Evolutionary conservation across 805 yeast genomes (phyloP), one percentile per base, ranked within the genome.

Genomic region (Suhomyces emberorum): DNA sequence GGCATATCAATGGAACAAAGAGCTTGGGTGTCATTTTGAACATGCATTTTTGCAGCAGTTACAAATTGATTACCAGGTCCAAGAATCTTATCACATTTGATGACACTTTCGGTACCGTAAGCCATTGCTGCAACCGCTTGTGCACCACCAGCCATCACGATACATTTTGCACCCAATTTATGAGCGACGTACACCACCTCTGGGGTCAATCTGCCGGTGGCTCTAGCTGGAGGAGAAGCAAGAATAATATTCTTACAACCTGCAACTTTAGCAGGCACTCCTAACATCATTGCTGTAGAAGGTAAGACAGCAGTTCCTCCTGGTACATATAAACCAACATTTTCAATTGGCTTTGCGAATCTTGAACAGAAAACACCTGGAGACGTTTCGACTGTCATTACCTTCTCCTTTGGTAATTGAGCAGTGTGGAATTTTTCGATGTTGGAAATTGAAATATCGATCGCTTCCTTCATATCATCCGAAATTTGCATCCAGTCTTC

Each of bases 1-100:
- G 99, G 99, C 98, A 93, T 91, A 62, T 93, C 99, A 49, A 93
- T 93, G 12, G 96, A 85, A 57, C 96, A 93, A 54, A 89, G 69
- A 6, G 98, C 98, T 44, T 82, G 83, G 1, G 96, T 85, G 57
- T 93, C 98, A 55, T 93, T 95, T 52, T 91, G 93, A 34, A 95
- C 93, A 57, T 83, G 70, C 99, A 93, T 93, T 72, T 93, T 93
- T 28, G 98, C 99, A 28, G 98, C 98, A 14, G 99, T 93, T 35
- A 93, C 99, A 59, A 93, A 93, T 69, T 93, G 99, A 68, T 93
- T 93, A 42, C 99, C 99, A 16, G 99, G 99, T 32, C 99, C 99
- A 61, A 93, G 74, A 44, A 93, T 89, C 74, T 93, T 93, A 65
- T 93, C 97, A 56, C 91, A 91, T 65, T 93, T 93, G 35, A 95